These are phyloP conservation scores for Neurospora cerealis DNA, from an alignment of 495 filamentous ascomycete genomes.

Conservation along the genomic window DNA sequence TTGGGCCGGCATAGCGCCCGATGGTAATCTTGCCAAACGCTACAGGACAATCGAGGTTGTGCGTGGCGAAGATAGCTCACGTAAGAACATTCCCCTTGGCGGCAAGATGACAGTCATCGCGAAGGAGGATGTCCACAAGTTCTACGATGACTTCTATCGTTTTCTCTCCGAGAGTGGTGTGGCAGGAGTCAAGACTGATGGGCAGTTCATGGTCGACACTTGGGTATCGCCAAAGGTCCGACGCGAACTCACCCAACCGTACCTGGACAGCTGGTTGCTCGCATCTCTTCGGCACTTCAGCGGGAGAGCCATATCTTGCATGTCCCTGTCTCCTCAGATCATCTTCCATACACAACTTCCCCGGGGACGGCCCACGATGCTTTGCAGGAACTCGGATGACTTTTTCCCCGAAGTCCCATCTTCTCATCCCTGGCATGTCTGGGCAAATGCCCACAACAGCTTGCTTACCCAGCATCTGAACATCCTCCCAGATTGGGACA, in stretches of 20 bases:
- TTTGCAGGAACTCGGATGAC: slow-evolving; percentile 86
- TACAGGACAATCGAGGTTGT: slow-evolving; percentile 68
- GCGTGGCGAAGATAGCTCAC: slow-evolving; percentile 36
- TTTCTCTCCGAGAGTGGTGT: slow-evolving; percentile 63
- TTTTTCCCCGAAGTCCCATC: slow-evolving; percentile 73
- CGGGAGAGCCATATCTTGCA: slow-evolving; percentile 76
- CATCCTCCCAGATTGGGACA: slow-evolving; percentile 82
- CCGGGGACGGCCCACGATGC: slow-evolving; percentile 53
- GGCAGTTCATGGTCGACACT: slow-evolving; percentile 76
- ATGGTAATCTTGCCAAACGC: slow-evolving; percentile 57
- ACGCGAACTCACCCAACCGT: slow-evolving; percentile 55
- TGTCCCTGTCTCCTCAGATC: slow-evolving; percentile 76
- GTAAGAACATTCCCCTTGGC: slow-evolving; percentile 44
- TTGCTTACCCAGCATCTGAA: slow-evolving; percentile 58
- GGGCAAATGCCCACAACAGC: slow-evolving; percentile 86
- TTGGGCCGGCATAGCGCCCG: slow-evolving; percentile 78
- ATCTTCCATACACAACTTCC: slow-evolving; percentile 78
- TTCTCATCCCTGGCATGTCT: slow-evolving; percentile 90
- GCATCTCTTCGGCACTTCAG: slow-evolving; percentile 68
- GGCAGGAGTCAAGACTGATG: slow-evolving; percentile 83
- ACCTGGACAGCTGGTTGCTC: slow-evolving; percentile 81
- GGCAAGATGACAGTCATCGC: slow-evolving; percentile 65
- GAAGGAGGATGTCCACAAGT: slow-evolving; percentile 53
- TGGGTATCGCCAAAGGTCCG: slow-evolving; percentile 57
- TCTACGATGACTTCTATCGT: slow-evolving; percentile 87